A percentile compares a stretch with the other conserved stretches of the same genome.
Evolutionary conservation across 2,329 filamentous ascomycete species (phyloP).

Genomic region (Neonectria coccinea): DNA sequence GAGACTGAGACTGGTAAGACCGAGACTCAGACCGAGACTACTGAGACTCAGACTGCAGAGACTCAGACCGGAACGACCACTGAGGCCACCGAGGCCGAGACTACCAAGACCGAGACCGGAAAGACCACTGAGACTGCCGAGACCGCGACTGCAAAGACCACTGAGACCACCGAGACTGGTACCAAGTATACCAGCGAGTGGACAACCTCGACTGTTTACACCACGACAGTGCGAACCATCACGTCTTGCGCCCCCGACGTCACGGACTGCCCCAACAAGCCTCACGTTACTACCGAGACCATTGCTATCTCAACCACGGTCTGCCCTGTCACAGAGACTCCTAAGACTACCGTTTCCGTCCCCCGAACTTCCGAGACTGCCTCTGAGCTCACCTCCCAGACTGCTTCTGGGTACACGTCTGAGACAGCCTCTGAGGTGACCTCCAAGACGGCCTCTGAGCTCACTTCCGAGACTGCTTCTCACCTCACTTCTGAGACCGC

Average conservation of each 20-base stretch:
- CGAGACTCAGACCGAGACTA: background rate
- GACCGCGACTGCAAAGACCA: background rate
- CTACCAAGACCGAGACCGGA: background rate
- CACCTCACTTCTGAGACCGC: too few relatives aligned
- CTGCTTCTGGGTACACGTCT: background rate
- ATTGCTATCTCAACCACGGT: slow-evolving; percentile 41
- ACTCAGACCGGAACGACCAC: background rate
- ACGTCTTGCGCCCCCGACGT: slow-evolving; percentile 38
- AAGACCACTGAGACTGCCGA: background rate
- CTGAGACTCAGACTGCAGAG: background rate
- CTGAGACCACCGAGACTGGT: background rate
- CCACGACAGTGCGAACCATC: slow-evolving; percentile 37
- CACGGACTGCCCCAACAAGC: slow-evolving; percentile 34
- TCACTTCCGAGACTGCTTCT: too few relatives aligned
- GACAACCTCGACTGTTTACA: slow-evolving; percentile 37
- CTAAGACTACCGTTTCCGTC: background rate
- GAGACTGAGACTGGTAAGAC: background rate
- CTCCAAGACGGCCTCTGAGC: too few relatives aligned
- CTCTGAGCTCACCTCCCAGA: background rate
- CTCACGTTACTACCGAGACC: slow-evolving; percentile 31
- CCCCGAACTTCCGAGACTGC: background rate
- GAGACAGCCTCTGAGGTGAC: slow-evolving; percentile 19
- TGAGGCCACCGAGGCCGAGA: background rate
- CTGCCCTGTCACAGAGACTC: slow-evolving; percentile 38
- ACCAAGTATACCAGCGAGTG: slow-evolving; percentile 19